These are phyloP conservation scores for Trifolium subterraneum DNA, from an alignment of 306 rosid species.

Conservation along the genomic window DNA sequence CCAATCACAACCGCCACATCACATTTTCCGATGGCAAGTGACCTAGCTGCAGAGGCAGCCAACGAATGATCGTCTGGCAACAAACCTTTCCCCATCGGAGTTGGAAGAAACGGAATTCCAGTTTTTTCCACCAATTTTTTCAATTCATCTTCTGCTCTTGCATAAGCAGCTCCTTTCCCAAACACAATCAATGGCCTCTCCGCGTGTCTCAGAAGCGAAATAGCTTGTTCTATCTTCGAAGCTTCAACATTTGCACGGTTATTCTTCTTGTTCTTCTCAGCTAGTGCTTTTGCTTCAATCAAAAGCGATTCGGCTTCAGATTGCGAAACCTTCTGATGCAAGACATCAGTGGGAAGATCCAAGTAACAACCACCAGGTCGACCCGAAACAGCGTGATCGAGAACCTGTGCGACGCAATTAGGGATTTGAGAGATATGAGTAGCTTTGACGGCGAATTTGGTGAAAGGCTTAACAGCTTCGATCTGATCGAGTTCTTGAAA, in stretches of 20 bases:
- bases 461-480: slow-evolving; percentile 72
- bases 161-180: slow-evolving; percentile 91
- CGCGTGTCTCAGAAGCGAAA: slow-evolving; percentile 60
- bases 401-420: slow-evolving; percentile 58
- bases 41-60: slow-evolving; percentile 91
- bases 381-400: slow-evolving; percentile 54
- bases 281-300: slow-evolving; percentile 37
- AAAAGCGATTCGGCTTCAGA: slow-evolving; percentile 69
- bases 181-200: slow-evolving; percentile 85
- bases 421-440: slow-evolving; percentile 68
- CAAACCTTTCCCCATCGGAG: slow-evolving; percentile 96
- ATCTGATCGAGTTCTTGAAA: slow-evolving; percentile 97
- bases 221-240: slow-evolving; percentile 57
- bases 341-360: slow-evolving; percentile 85
- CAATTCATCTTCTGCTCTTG: slow-evolving; percentile 71
- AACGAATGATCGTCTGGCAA: slow-evolving; percentile 80
- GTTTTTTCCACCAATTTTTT: slow-evolving; percentile 72
- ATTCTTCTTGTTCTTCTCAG: slow-evolving; percentile 3
- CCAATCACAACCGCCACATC: slow-evolving; percentile 93
- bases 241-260: background rate
- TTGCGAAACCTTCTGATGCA: slow-evolving; percentile 65
- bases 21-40: slow-evolving; percentile 85
- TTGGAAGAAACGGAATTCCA: slow-evolving; percentile 90
- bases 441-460: slow-evolving; percentile 72
- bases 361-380: slow-evolving; percentile 90